Base-by-base conservation (phyloP, 805 yeast genomes). In the Ogataea wickerhamii region DNA sequence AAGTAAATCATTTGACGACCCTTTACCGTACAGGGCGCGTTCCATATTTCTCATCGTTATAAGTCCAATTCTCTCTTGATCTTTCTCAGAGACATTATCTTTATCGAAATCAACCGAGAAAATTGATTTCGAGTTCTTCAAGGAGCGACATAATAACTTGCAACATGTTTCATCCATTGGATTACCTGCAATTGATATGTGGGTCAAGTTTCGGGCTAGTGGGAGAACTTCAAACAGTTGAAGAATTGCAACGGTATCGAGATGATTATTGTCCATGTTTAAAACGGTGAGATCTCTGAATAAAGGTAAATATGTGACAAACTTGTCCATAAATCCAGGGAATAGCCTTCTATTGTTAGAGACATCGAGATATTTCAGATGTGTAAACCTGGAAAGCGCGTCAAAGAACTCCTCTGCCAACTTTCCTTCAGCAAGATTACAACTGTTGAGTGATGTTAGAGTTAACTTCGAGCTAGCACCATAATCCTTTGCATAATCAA, bases 11-110 rank as follows among this genome's bases (percentile, higher is more conserved):
- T 22, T 18, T 4, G 39, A 19, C 10, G 31, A 38, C 6, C 27
- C 28, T 12, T 44, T 31, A 3, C 47, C 58, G 40, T 71, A 69
- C 38, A 81, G 61, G 36, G 72, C 67, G 17, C 64, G 58, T 49
- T 82, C 87, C 82, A 88, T 81, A 58, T 89, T 89, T 51, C 82
- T 74, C 81, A 89, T 80, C 33, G 93, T 75, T 49, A 83, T 80
- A 30, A 85, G 70, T 1, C 94, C 93, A 41, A 88, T 74, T 51
- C 80, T 74, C 28, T 87, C 84, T 51, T 76, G 78, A 46, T 82
- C 71, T 34, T 71, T 67, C 37, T 73, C 75, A 10, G 89, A 81
- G 47, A 85, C 70, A 16, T 68, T 61, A 16, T 71, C 79, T 40
- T 71, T 71, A 49, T 85, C 89, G 35, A 85, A 67, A 48, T 83